A percentile compares a stretch with the other conserved stretches of the same genome.
Conservation (phyloP, 1,284 basidiomycete genomes). For the Ustilago bromivora region DNA sequence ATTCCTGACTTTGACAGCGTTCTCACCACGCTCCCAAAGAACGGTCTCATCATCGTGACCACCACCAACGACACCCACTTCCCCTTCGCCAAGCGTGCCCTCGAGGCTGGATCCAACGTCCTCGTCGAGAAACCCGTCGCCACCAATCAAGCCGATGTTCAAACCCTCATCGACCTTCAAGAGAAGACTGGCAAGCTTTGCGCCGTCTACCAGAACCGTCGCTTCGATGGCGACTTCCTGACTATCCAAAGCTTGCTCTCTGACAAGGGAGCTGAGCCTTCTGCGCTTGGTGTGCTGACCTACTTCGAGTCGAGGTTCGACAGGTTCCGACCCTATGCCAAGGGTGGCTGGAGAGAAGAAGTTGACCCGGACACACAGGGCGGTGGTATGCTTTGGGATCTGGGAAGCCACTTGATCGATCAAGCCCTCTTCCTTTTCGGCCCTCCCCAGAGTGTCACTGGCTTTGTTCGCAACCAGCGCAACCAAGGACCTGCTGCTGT, state of each 20-base stretch:
- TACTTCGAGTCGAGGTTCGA: slow-evolving; percentile 67
- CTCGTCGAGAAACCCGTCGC: slow-evolving; percentile 68
- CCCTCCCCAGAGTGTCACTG: slow-evolving; percentile 59
- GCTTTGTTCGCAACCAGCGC: slow-evolving; percentile 59
- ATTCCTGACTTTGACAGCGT: slow-evolving; percentile 57
- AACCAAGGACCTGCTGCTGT: slow-evolving; percentile 54
- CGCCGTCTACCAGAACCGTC: slow-evolving; percentile 66
- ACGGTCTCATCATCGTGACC: slow-evolving; percentile 65
- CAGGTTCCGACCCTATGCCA: slow-evolving; percentile 63
- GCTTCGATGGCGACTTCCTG: slow-evolving; percentile 67
- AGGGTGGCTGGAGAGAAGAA: slow-evolving; percentile 67
- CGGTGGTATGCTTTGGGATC: slow-evolving; percentile 67
- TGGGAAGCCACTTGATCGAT: slow-evolving; percentile 66
- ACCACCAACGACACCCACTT: slow-evolving; percentile 67
- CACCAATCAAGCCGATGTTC: slow-evolving; percentile 46
- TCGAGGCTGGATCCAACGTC: slow-evolving; percentile 64
- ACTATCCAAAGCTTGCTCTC: slow-evolving; percentile 61
- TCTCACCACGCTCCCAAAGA: slow-evolving; percentile 57
- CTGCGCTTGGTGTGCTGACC: slow-evolving; percentile 60
- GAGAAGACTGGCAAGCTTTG: slow-evolving; percentile 58
- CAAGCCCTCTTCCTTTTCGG: slow-evolving; percentile 65
- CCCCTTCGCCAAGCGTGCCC: slow-evolving; percentile 61
- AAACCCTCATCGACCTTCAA: slow-evolving; percentile 53
- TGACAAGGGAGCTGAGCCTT: slow-evolving; percentile 49
- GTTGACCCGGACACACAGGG: slow-evolving; percentile 59